phyloP scores from a whole-genome alignment of 371 early-diverging fungal species.

The Amoeboradix gromovi region DNA sequence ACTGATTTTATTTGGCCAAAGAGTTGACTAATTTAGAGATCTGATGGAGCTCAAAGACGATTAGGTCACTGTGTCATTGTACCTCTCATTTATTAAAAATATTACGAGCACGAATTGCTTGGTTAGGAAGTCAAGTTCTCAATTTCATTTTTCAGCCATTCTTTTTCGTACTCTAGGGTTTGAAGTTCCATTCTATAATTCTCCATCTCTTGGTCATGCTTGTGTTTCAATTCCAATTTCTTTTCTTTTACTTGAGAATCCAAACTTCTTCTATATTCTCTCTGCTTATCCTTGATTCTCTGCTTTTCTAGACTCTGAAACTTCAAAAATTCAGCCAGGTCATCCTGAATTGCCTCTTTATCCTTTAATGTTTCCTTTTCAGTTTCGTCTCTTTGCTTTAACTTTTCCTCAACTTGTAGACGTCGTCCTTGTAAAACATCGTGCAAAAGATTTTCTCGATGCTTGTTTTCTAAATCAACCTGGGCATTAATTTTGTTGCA shows the following conservation, averaged over 20 bases:
- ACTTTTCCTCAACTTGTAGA: neutral
- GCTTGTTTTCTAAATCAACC: neutral
- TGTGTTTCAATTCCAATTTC: too few species aligned
- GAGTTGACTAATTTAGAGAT: too few species aligned
- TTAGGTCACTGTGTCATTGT: too few species aligned
- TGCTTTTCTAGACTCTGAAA: neutral
- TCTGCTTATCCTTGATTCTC: neutral
- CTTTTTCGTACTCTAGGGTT: too few species aligned
- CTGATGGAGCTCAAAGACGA: too few species aligned
- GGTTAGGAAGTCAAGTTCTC: too few species aligned
- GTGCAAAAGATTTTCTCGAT: neutral
- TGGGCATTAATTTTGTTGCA: neutral
- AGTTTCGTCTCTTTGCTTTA: neutral
- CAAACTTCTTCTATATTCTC: neutral
- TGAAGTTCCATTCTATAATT: too few species aligned
- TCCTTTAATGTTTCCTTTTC: neutral
- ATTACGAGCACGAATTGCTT: too few species aligned
- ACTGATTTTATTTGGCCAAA: too few species aligned
- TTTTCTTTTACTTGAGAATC: neutral
- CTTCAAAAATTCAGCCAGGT: neutral
- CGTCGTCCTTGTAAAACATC: neutral
- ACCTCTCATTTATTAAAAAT: too few species aligned
- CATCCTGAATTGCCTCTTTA: neutral
- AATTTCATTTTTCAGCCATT: too few species aligned
- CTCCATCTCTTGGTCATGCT: too few species aligned